Conservation (phyloP, 768 basidiomycete genomes). For the Naganishia vishniacii region DNA sequence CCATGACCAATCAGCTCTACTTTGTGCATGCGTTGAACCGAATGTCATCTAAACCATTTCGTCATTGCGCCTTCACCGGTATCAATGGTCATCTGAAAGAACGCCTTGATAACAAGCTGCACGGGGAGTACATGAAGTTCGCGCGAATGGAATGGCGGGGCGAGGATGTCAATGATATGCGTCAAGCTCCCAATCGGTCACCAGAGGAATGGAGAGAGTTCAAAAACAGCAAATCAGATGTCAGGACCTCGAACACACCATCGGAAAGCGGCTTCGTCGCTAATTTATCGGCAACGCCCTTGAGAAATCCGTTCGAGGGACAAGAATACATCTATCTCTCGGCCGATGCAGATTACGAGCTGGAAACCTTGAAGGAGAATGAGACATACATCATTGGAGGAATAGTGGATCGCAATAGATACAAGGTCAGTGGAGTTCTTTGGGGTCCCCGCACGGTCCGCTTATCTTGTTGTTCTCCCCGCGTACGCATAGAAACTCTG, state of each 20-base stretch:
- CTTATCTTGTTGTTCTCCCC: background rate
- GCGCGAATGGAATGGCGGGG: conserved; percentile 52
- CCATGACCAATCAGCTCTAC: conserved; percentile 81
- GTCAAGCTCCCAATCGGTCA: conserved; percentile 2
- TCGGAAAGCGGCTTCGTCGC: background rate
- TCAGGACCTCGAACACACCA: background rate
- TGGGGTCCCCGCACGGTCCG: no score
- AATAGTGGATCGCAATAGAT: conserved; percentile 90
- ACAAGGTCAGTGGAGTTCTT: conserved; percentile 83
- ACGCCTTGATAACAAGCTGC: conserved; percentile 61
- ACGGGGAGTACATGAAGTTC: conserved; percentile 75
- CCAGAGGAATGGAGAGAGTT: conserved; percentile 6
- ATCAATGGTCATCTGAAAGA: conserved; percentile 65
- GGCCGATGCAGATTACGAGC: conserved; percentile 81
- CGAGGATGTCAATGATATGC: conserved; percentile 12
- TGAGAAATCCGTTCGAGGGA: conserved; percentile 22
- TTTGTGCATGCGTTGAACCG: conserved; percentile 87
- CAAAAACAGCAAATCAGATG: background rate
- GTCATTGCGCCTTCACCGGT: conserved; percentile 70
- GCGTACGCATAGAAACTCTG: conserved; percentile 67
- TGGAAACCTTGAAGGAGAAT: conserved; percentile 71
- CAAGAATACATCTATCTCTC: conserved; percentile 79
- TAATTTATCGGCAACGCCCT: conserved; percentile 20
- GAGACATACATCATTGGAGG: conserved; percentile 94
- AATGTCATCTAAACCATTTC: conserved; percentile 63